These are phyloP conservation scores for Phytophthora pini DNA, from an alignment of 352 stramenopile species.

Conservation along the genomic window DNA sequence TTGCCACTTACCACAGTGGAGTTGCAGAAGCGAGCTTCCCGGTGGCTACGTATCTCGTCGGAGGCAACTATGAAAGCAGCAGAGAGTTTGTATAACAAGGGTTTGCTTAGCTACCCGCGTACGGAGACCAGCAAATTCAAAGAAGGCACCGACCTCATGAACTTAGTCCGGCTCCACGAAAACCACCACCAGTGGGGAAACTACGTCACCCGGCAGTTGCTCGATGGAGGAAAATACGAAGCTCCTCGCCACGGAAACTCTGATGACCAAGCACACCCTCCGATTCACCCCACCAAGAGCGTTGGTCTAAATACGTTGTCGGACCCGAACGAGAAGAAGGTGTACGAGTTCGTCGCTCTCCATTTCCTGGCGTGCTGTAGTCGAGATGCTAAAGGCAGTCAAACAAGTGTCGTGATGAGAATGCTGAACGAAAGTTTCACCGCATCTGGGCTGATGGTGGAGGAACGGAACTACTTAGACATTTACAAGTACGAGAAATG, in stretches of 20 bases:
- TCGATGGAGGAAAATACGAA: conserved; percentile 74
- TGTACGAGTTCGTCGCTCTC: conserved; percentile 98
- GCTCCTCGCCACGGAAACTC: conserved; percentile 90
- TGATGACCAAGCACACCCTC: conserved; percentile 98
- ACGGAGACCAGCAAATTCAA: conserved; percentile 99
- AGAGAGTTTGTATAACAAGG: conserved; percentile 98
- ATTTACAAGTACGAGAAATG: conserved; percentile 96
- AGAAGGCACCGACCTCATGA: conserved; percentile 90
- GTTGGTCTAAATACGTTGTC: conserved; percentile 73
- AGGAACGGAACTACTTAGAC: conserved; percentile 94
- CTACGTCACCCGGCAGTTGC: conserved; percentile 76
- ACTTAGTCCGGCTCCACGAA: conserved; percentile 78
- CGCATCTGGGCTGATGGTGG: conserved; percentile 90
- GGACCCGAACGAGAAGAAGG: conserved; percentile 90
- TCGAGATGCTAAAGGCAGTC: conserved; percentile 91
- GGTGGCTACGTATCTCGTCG: conserved; percentile 96
- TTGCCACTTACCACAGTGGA: conserved; percentile 98
- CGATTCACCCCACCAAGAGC: conserved; percentile 98
- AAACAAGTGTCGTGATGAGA: conserved; percentile 90
- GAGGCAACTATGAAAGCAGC: conserved; percentile 97
- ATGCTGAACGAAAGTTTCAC: conserved; percentile 91
- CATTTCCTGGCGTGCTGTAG: conserved; percentile 99
- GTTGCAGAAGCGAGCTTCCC: conserved; percentile 97
- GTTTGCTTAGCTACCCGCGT: conserved; percentile 98
- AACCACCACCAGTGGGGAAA: conserved; percentile 73